Base-by-base conservation (phyloP, 73 alveolate species). In the Diophrys appendiculata region DNA sequence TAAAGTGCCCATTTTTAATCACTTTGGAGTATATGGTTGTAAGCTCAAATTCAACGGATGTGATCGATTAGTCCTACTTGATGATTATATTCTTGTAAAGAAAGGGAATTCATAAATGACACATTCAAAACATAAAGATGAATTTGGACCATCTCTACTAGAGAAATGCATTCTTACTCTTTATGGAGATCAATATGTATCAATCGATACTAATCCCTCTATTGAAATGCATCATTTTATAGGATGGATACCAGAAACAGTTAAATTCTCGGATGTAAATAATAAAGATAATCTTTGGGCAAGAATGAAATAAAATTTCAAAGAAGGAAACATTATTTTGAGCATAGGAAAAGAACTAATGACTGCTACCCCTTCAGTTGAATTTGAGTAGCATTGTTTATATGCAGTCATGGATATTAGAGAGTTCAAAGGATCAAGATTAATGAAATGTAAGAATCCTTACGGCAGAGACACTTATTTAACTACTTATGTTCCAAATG, bases 231-330 rank as follows among this genome's bases (percentile, higher is more conserved):
- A 85, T 60, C 85, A 78, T 52, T 78, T 78, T 65, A 85, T 83
- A 33, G 84, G 84, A 24, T 85, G 92, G 92, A 85, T 85, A 31
- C 92, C 92, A 30, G 92, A 85, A 54, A 85, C 92, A 13, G 92
- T 85, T 2, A 78, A 78, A 43, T 85, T 85, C 68, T 68, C 29
- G 29, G 92, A 85, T 65, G 80, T 85, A 8, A 78, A 78, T 32
- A 85, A 85, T 73, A 85, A 85, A 72, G 92, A 85, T 24, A 85
- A 81, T 54, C 72, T 85, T n/a, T 85, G 92, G 92, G 65, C 88
- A 33, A 55, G 92, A 64, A 69, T 85, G 80, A 55, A 69, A 25
- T 68, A 85, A 60, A 85, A 85, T 35, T 85, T 85, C 75, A 76
- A 76, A 73, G 92, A 85, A 35, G 81, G 84, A 32, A 85, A 85